phyloP scores from a whole-genome alignment of 495 filamentous ascomycete genomes.

The Sabuloglossum arenarium region DNA sequence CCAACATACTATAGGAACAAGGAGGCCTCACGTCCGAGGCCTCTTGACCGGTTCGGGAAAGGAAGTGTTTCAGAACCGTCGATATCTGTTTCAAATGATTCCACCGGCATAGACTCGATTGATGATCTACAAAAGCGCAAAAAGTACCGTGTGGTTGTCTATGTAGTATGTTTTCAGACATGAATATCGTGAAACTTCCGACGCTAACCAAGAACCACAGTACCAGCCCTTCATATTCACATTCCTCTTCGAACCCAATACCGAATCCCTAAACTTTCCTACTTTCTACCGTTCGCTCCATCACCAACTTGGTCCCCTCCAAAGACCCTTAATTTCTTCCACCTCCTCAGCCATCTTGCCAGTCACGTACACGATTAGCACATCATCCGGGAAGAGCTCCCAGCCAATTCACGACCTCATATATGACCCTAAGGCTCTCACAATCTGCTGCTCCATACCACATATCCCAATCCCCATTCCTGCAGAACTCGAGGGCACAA shows the following conservation, averaged over 20 bases:
- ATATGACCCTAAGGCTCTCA: slow-evolving; percentile 59
- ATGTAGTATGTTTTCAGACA: slow-evolving; percentile 25
- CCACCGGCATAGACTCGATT: slow-evolving; percentile 2
- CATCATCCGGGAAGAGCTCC: slow-evolving; percentile 7
- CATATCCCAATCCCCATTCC: slow-evolving; percentile 57
- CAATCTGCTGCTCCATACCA: slow-evolving; percentile 66
- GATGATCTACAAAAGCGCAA: neutral
- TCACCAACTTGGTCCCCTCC: slow-evolving; percentile 58
- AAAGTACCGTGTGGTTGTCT: slow-evolving; percentile 35
- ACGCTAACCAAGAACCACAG: slow-evolving; percentile 4
- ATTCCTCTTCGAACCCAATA: slow-evolving; percentile 59
- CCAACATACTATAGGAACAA: neutral
- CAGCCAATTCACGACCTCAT: slow-evolving; percentile 54
- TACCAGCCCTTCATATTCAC: slow-evolving; percentile 80
- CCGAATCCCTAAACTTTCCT: slow-evolving; percentile 41
- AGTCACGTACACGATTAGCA: slow-evolving; percentile 13
- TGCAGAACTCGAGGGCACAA: neutral
- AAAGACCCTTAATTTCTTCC: slow-evolving; percentile 43
- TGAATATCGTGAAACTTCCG: neutral
- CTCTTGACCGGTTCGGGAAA: neutral
- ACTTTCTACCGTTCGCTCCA: slow-evolving; percentile 66
- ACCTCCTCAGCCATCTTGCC: slow-evolving; percentile 34
- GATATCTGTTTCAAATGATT: neutral
- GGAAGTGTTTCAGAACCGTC: neutral
- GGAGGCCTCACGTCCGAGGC: neutral